These are phyloP conservation scores for Acanthamoeba lenticulata DNA, from an alignment of 208 protist genomes.

Conservation along the genomic window DNA sequence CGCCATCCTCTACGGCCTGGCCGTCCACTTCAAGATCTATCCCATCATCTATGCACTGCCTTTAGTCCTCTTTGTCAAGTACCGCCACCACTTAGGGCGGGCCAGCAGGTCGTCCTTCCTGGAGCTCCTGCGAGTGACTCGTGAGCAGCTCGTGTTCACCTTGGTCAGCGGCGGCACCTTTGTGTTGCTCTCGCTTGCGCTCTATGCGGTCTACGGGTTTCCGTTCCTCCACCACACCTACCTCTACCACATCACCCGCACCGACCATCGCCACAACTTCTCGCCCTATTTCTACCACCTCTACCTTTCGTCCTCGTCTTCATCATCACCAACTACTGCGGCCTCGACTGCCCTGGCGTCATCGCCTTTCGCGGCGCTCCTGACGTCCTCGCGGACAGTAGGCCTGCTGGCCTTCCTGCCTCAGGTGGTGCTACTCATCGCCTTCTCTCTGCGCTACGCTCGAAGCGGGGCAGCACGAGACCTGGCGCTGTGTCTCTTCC, in stretches of 20 bases:
- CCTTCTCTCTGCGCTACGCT: conserved; percentile 13
- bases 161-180: conserved; percentile 29
- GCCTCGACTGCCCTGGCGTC: neutral
- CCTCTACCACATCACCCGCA: conserved; percentile 86
- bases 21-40: conserved; percentile 88
- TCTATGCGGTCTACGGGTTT: conserved; percentile 80
- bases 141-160: neutral
- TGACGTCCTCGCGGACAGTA: conserved; percentile 4
- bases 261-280: conserved; percentile 88
- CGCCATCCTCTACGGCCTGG: conserved; percentile 76
- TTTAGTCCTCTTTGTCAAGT: conserved; percentile 80
- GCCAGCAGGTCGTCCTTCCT: neutral
- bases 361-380: neutral
- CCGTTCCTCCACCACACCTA: conserved; percentile 86
- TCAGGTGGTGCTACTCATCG: conserved; percentile 81
- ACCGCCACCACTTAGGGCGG: neutral
- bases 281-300: conserved; percentile 87
- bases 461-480: conserved; percentile 29
- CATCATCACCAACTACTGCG: neutral
- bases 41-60: conserved; percentile 87
- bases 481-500: conserved; percentile 80
- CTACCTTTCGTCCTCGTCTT: conserved; percentile 76
- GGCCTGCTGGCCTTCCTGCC: conserved; percentile 83
- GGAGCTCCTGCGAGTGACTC: neutral
- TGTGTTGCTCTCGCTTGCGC: neutral